phyloP scores from a whole-genome alignment of 1,284 basidiomycete species.

The Amanita bisporigera region DNA sequence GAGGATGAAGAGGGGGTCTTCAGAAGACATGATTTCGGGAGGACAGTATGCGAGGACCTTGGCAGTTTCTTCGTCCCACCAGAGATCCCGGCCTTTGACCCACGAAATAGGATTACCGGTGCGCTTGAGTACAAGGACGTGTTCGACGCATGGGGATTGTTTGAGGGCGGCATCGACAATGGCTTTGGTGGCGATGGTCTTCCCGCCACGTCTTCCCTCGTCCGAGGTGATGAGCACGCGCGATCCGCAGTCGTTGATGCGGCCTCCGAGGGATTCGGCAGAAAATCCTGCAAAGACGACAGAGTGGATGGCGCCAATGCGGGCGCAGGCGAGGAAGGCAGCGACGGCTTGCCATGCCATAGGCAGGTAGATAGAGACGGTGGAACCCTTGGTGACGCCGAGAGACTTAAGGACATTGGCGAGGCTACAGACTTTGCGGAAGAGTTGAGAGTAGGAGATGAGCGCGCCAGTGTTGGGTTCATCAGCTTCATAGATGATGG shows the following conservation, averaged over 20 bases:
- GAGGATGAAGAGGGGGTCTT: conserved; percentile 98
- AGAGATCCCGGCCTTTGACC: conserved; percentile 87
- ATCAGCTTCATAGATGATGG: conserved; percentile 99
- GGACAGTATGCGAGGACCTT: conserved; percentile 92
- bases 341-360: conserved; percentile 95
- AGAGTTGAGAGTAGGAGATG: conserved; percentile 85
- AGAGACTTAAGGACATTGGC: conserved; percentile 93
- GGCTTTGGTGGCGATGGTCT: conserved; percentile 94
- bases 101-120: conserved; percentile 89
- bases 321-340: conserved; percentile 96
- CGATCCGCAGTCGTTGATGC: conserved; percentile 89
- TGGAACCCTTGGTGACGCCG: conserved; percentile 97
- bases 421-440: conserved; percentile 87
- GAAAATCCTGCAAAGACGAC: conserved; percentile 99
- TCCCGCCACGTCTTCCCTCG: conserved; percentile 94
- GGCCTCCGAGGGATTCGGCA: conserved; percentile 95
- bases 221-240: conserved; percentile 95
- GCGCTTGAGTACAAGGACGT: conserved; percentile 89
- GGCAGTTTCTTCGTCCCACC: conserved; percentile 94
- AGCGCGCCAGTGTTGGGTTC: conserved; percentile 85
- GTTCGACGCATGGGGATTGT: conserved; percentile 85
- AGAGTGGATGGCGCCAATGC: conserved; percentile 98
- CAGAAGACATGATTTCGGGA: conserved; percentile 84
- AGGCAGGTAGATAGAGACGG: conserved; percentile 88
- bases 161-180: conserved; percentile 95